Conservation (phyloP, 1,284 basidiomycete genomes). For the Microbotryum saponariae region DNA sequence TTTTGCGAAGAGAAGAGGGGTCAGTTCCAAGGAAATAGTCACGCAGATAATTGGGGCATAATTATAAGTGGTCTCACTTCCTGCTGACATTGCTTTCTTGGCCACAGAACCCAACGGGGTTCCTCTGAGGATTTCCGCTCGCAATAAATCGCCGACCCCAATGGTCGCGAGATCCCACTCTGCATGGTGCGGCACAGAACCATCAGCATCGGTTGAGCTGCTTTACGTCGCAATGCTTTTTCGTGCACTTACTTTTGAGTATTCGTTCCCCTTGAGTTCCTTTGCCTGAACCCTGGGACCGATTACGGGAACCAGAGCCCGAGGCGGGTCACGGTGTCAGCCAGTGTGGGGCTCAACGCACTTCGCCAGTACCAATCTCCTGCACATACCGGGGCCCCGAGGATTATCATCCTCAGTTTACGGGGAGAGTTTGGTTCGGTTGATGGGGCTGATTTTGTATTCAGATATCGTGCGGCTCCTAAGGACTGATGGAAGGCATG, state of each 20-base stretch:
- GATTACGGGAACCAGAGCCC: not conserved
- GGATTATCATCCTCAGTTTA: conserved; percentile 30
- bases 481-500: too few relatives aligned
- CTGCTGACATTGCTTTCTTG: conserved; percentile 64
- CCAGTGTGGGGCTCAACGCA: not conserved
- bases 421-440: too few relatives aligned
- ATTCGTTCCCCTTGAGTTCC: conserved; percentile 67
- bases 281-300: conserved; percentile 38
- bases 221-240: not conserved
- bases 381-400: conserved; percentile 26
- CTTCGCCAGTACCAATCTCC: not conserved
- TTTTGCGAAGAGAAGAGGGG: too few relatives aligned
- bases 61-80: conserved; percentile 42
- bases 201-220: not conserved
- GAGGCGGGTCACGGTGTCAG: not conserved
- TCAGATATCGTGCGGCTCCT: too few relatives aligned
- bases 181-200: not conserved
- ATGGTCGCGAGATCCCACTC: conserved; percentile 50
- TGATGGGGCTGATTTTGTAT: too few relatives aligned
- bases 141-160: conserved; percentile 70
- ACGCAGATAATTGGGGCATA: not conserved
- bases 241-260: conserved; percentile 59
- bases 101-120: conserved; percentile 64
- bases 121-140: conserved; percentile 67
- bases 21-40: not conserved